Conservation (phyloP, 768 basidiomycete species). For the Pisolithus orientalis region DNA sequence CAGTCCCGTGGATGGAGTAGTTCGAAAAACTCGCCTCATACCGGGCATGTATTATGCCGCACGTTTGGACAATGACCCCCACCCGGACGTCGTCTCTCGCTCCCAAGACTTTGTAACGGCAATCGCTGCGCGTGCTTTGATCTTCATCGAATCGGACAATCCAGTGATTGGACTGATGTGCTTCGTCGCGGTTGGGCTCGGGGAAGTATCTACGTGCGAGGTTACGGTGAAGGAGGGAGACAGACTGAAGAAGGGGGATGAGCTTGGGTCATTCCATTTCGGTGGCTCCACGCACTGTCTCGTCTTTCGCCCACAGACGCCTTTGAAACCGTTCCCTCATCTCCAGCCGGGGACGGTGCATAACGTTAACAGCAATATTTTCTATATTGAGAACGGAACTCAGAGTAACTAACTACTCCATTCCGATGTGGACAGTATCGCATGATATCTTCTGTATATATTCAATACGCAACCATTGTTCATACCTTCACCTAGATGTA, state of each 20-base stretch:
- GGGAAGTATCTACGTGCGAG: conserved; percentile 57
- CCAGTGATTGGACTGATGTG: conserved; percentile 49
- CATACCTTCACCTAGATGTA: too few species aligned
- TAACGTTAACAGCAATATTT: conserved; percentile 1
- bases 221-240: conserved; percentile 41
- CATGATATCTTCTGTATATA: too few species aligned
- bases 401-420: neutral
- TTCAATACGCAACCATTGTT: too few species aligned
- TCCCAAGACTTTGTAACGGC: conserved; percentile 37
- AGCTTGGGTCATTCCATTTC: conserved; percentile 61
- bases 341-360: neutral
- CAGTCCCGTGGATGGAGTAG: conserved; percentile 40
- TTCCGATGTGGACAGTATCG: too few species aligned
- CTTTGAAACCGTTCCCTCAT: conserved; percentile 6
- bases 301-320: conserved; percentile 35
- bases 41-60: conserved; percentile 9
- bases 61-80: neutral
- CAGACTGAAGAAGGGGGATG: conserved; percentile 40
- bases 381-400: neutral
- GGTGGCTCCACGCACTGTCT: conserved; percentile 49
- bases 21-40: conserved; percentile 33
- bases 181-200: conserved; percentile 57
- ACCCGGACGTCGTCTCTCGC: neutral
- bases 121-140: conserved; percentile 46
- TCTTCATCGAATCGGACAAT: conserved; percentile 56